Base-by-base conservation (phyloP, 768 basidiomycete species). In the Boletus vermiculosoides region DNA sequence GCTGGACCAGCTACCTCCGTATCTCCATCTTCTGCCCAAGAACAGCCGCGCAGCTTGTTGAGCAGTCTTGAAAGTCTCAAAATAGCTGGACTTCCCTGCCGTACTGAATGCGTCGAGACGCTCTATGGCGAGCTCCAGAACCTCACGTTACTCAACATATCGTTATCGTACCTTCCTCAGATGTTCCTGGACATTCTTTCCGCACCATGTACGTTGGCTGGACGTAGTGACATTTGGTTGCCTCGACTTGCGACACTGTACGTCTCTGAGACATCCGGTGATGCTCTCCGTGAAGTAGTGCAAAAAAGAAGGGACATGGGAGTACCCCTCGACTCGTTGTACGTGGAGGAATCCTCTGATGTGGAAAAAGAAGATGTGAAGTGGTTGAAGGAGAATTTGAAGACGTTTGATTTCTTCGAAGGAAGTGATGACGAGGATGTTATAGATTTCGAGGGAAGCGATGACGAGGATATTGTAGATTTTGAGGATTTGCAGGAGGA, bases 321-420 rank as follows among this genome's bases (percentile, higher is more conserved):
- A 2, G 69, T 66, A 11, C 82, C 85, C 4, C 55, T 90, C 42
- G 74, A 71, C 57, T 69, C 70, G n/a, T 66, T 79, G 51, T 67
- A 66, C 34, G 77, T 87, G 71, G 77, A 81, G 40, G 65, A 77
- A 52, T 66, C 74, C 0, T 80, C 81, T 48, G 66, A 71, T 1
- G 40, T 87, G n/a, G 61, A 67, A 0, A 50, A 62, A 1, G 71
- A 72, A 23, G 80, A 84, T 13, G 74, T 76, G 58, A 66, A 65
- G 40, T 88, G 86, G 86, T 63, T 88, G 39, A 73, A 67, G 50
- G 67, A 68, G 6, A 74, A 86, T 60, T 49, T 84, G 50, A 78
- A 82, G 55, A 71, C 71, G 33, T 76, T 88, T 16, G 80, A 81
- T 12, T 79, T 75, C 58, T 88, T 85, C 57, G 84, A 83, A 55